These are phyloP conservation scores for Hebeloma cylindrosporum DNA, from an alignment of 768 basidiomycete genomes.

Conservation along the genomic window DNA sequence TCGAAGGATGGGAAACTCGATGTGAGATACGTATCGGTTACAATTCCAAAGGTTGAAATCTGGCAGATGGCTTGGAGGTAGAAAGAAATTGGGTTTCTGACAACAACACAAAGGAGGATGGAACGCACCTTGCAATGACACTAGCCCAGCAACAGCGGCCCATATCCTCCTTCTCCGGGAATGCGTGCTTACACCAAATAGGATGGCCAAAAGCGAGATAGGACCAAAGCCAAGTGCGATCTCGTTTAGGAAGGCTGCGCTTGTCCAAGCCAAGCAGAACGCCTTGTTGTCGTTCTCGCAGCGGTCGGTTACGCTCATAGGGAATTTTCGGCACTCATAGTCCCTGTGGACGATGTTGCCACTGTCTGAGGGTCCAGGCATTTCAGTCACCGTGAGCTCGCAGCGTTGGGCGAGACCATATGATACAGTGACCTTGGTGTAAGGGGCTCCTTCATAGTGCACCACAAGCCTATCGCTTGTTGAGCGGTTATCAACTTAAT, in stretches of 20 bases:
- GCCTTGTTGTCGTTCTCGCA: slow-evolving; percentile 53
- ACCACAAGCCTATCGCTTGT: slow-evolving; percentile 42
- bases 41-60: slow-evolving; percentile 58
- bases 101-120: background rate
- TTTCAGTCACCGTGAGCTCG: slow-evolving; percentile 45
- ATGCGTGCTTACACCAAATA: slow-evolving; percentile 71
- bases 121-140: slow-evolving; percentile 57
- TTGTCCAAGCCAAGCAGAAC: slow-evolving; percentile 71
- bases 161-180: slow-evolving; percentile 75
- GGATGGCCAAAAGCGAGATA: slow-evolving; percentile 54
- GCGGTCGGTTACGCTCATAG: slow-evolving; percentile 46
- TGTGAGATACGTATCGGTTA: slow-evolving; percentile 58
- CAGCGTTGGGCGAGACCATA: slow-evolving; percentile 65
- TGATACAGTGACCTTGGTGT: slow-evolving; percentile 46
- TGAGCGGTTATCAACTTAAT: background rate
- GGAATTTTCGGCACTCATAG: slow-evolving; percentile 67
- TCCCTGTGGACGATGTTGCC: slow-evolving; percentile 50
- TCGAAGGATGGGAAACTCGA: slow-evolving; percentile 50
- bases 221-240: slow-evolving; percentile 64
- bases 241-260: slow-evolving; percentile 66
- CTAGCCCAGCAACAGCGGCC: slow-evolving; percentile 67
- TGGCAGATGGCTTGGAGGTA: slow-evolving; percentile 51
- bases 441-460: slow-evolving; percentile 42
- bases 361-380: slow-evolving; percentile 47
- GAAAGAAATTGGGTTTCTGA: background rate